A percentile compares a stretch with the other conserved stretches of the same genome.
phyloP scores from a whole-genome alignment of 2,329 filamentous ascomycete genomes.

The Sporothrix pallida region DNA sequence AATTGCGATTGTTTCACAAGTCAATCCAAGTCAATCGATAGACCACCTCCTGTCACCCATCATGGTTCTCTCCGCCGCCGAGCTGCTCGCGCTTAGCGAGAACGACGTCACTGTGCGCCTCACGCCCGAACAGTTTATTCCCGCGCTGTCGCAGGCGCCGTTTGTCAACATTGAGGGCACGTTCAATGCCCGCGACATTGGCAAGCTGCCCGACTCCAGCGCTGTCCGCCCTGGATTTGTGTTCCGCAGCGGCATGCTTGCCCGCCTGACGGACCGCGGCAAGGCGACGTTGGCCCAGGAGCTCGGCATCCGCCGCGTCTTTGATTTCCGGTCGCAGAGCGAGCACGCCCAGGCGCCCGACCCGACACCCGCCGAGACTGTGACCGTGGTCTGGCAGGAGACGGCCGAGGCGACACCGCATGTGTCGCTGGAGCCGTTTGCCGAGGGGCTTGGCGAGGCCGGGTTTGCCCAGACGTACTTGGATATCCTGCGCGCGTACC shows the following conservation, averaged over 20 bases:
- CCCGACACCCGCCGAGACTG: constrained; percentile 52
- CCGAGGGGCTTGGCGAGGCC: constrained; percentile 51
- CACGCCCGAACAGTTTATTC: constrained; percentile 45
- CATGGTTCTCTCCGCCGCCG: constrained; percentile 34
- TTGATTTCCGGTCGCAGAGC: constrained; percentile 56
- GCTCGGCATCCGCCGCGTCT: constrained; percentile 53
- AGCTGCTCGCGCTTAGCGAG: constrained; percentile 49
- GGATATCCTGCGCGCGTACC: constrained; percentile 53
- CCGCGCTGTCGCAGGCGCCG: constrained; percentile 50
- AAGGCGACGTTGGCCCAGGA: constrained; percentile 47
- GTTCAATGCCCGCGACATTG: constrained; percentile 60
- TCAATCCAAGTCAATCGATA: neutral
- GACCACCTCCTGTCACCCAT: neutral
- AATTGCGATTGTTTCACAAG: neutral
- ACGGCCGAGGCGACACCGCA: constrained; percentile 47
- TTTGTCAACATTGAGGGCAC: constrained; percentile 55
- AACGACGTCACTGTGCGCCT: constrained; percentile 52
- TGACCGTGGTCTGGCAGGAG: constrained; percentile 52
- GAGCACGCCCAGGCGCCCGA: constrained; percentile 54
- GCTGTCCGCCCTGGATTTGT: constrained; percentile 51
- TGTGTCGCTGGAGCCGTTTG: constrained; percentile 51
- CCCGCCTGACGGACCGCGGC: constrained; percentile 45
- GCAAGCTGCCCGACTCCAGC: constrained; percentile 46
- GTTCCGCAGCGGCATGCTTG: constrained; percentile 56
- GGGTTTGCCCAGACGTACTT: constrained; percentile 57